Evolutionary conservation across 352 stramenopile genomes (phyloP).

Genomic region (Phytophthora pluvialis): DNA sequence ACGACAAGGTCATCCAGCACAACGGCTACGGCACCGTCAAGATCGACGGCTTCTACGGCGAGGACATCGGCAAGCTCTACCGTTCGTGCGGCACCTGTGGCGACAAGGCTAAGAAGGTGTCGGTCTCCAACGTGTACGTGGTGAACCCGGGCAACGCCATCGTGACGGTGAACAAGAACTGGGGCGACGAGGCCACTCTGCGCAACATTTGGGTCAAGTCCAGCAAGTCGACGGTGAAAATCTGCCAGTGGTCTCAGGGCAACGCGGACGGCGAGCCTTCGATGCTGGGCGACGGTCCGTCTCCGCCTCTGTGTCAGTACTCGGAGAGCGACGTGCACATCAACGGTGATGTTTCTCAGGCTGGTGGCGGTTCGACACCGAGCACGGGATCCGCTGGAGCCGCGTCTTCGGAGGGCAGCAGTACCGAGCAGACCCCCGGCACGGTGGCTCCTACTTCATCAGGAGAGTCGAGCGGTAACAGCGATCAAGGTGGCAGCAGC

Average conservation of each 20-base stretch:
- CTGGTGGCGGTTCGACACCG: slow-evolving; percentile 7
- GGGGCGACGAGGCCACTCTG: slow-evolving; percentile 38
- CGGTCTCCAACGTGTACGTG: slow-evolving; percentile 38
- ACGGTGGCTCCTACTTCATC: slow-evolving; percentile 9
- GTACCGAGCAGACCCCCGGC: neutral
- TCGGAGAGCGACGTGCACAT: slow-evolving; percentile 23
- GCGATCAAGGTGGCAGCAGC: neutral
- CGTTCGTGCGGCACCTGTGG: slow-evolving; percentile 14
- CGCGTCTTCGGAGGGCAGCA: neutral
- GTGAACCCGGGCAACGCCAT: slow-evolving; percentile 40
- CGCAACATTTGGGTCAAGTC: slow-evolving; percentile 42
- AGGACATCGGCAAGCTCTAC: slow-evolving; percentile 18
- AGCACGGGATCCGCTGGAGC: slow-evolving; percentile 2
- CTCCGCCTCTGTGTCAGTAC: slow-evolving; percentile 27
- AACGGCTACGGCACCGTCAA: slow-evolving; percentile 25
- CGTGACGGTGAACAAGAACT: slow-evolving; percentile 49
- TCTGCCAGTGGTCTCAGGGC: slow-evolving; percentile 39
- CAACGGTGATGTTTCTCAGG: slow-evolving; percentile 19
- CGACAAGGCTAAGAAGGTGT: slow-evolving; percentile 31
- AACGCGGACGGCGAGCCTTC: slow-evolving; percentile 21
- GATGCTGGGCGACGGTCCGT: slow-evolving; percentile 32
- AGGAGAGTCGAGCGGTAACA: neutral
- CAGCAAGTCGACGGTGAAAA: slow-evolving; percentile 13
- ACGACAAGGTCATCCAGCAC: slow-evolving; percentile 55
- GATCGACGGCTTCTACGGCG: slow-evolving; percentile 17